Conservation (phyloP, 768 basidiomycete genomes). For the Glaciozyma martinii region DNA sequence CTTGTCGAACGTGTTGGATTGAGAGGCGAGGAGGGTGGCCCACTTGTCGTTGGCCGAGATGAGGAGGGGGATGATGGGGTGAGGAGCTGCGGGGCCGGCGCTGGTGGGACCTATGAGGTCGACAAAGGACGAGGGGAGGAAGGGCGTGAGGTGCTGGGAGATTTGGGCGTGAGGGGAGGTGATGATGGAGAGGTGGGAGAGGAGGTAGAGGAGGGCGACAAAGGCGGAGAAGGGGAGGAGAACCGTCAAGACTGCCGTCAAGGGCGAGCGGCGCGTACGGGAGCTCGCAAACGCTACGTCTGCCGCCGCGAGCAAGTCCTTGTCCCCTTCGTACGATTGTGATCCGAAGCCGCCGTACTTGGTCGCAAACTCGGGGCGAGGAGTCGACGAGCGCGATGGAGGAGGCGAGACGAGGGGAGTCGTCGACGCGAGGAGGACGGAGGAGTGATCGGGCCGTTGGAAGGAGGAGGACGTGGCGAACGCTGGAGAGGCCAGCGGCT, state of each 20-base stretch:
- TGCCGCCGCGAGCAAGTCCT: background rate
- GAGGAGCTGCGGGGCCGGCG: slow-evolving; percentile 9
- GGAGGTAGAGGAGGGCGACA: background rate
- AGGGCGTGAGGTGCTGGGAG: slow-evolving; percentile 13
- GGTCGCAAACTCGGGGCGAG: background rate
- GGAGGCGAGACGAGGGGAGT: slow-evolving; percentile 14
- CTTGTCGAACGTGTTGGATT: slow-evolving; percentile 30
- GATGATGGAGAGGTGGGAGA: background rate
- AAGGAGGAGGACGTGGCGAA: too few relatives aligned
- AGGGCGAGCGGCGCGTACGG: too few relatives aligned
- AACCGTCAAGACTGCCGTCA: background rate
- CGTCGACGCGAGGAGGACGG: background rate
- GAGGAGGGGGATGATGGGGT: slow-evolving; percentile 34
- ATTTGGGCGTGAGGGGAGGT: slow-evolving; percentile 2
- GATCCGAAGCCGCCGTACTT: slow-evolving; percentile 13
- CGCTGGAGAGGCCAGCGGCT: too few relatives aligned
- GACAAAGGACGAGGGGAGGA: slow-evolving; percentile 25
- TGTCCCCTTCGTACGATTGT: background rate
- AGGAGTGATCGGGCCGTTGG: background rate
- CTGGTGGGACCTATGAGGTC: slow-evolving; percentile 9
- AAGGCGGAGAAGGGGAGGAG: background rate
- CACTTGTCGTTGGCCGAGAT: slow-evolving; percentile 22
- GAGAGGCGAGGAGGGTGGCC: slow-evolving; percentile 24
- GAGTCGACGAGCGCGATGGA: background rate
- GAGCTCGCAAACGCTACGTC: background rate